Evolutionary conservation across 2,329 filamentous ascomycete species (phyloP).

Genomic region (Colletotrichum costaricense): DNA sequence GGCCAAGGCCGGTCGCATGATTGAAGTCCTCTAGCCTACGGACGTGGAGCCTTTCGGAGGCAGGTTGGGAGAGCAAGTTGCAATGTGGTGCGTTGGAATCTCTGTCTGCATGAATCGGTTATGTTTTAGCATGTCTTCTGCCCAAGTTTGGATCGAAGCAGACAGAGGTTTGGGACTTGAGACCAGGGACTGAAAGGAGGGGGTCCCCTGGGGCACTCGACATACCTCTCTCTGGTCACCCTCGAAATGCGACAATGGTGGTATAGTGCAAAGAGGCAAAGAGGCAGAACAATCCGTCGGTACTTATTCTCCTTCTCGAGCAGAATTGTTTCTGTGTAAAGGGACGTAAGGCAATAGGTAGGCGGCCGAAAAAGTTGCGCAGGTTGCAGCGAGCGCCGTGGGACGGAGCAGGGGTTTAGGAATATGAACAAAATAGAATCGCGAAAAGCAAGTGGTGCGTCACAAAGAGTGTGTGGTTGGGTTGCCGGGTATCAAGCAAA

Average conservation of each 20-base stretch:
- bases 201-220: slow-evolving; percentile 18
- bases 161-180: slow-evolving; percentile 12
- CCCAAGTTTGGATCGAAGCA: slow-evolving; percentile 32
- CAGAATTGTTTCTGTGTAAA: slow-evolving; percentile 13
- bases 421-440: slow-evolving; percentile 2
- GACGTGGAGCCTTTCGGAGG: slow-evolving; percentile 27
- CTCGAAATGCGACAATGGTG: slow-evolving; percentile 10
- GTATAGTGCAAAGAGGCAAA: neutral
- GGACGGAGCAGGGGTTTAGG: slow-evolving; percentile 6
- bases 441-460: slow-evolving; percentile 20
- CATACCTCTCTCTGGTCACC: slow-evolving; percentile 18
- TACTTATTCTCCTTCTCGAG: neutral
- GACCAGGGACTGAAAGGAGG: slow-evolving; percentile 20
- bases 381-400: slow-evolving; percentile 5
- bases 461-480: slow-evolving; percentile 14
- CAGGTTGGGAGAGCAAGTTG: slow-evolving; percentile 7
- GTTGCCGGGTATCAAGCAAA: slow-evolving; percentile 19
- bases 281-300: neutral
- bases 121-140: slow-evolving; percentile 37
- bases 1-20: slow-evolving; percentile 54
- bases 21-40: slow-evolving; percentile 39
- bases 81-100: slow-evolving; percentile 26
- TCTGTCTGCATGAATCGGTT: slow-evolving; percentile 37
- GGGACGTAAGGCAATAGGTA: neutral
- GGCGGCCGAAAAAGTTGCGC: slow-evolving; percentile 3